Percentiles rank a stretch among this genome's conserved stretches.
Conservation (phyloP, 1,284 basidiomycete genomes). For the Xerocomus minutiporus region DNA sequence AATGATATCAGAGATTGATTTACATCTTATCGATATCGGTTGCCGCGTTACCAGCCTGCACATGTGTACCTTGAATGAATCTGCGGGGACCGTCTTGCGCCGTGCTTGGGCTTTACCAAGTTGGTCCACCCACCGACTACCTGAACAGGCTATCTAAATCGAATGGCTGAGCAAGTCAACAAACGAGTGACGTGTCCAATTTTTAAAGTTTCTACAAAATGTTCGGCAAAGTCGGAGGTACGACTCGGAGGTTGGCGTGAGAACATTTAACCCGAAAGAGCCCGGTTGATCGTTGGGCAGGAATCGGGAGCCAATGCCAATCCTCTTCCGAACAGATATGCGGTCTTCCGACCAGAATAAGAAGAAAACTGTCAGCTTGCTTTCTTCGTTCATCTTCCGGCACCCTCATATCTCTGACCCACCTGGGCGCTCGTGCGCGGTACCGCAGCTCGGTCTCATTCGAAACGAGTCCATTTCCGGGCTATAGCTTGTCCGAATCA, state of each 20-base stretch:
- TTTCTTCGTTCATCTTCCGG: neutral
- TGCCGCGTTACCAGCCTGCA: too few species aligned
- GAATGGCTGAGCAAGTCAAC: neutral
- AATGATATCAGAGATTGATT: neutral
- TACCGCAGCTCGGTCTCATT: neutral
- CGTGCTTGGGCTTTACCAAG: neutral
- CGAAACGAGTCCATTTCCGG: neutral
- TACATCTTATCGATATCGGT: too few species aligned
- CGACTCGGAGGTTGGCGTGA: neutral
- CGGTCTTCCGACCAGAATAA: constrained; percentile 15
- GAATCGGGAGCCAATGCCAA: constrained; percentile 12
- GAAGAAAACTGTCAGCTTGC: constrained; percentile 1
- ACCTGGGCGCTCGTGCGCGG: neutral
- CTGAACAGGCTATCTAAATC: neutral
- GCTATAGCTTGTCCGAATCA: neutral
- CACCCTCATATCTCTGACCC: neutral
- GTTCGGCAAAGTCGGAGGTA: neutral
- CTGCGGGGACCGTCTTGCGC: neutral
- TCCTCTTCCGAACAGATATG: constrained; percentile 10
- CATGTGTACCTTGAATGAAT: neutral
- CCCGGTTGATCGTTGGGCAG: constrained; percentile 1
- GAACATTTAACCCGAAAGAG: constrained; percentile 2
- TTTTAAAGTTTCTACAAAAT: neutral
- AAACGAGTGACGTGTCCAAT: neutral
- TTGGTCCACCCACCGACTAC: neutral